A percentile compares a stretch with the other conserved stretches of the same genome.
Evolutionary conservation across 331 rosid species (phyloP).

Genomic region (Cydonia oblonga): DNA sequence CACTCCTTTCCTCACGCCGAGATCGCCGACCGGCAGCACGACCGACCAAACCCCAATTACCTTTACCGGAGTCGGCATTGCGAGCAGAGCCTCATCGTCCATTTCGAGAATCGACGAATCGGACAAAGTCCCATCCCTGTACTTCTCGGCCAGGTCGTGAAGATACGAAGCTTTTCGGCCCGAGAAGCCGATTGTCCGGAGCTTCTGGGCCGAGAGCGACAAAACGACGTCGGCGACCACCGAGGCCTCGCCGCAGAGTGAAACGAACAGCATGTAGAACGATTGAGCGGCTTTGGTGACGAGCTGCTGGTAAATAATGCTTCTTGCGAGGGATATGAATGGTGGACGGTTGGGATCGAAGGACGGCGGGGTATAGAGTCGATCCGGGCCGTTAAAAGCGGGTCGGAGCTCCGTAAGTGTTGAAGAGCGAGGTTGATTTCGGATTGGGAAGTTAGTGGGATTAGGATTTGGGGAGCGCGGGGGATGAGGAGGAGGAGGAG

Average conservation of each 20-base stretch:
- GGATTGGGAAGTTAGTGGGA: conserved; percentile 20
- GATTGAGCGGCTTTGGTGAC: conserved; percentile 48
- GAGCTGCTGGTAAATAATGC: conserved; percentile 70
- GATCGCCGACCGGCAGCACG: conserved; percentile 65
- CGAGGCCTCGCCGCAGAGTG: conserved; percentile 45
- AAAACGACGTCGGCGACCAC: conserved; percentile 35
- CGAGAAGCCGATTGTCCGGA: conserved; percentile 50
- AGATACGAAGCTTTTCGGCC: conserved; percentile 63
- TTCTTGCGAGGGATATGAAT: conserved; percentile 43
- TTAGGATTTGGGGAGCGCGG: conserved; percentile 7
- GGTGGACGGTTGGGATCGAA: conserved; percentile 32
- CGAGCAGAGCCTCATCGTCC: conserved; percentile 48
- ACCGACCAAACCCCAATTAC: conserved; percentile 87
- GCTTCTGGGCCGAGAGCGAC: conserved; percentile 29
- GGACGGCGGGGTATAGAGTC: conserved; percentile 33
- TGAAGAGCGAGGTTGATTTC: conserved; percentile 44
- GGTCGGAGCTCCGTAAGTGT: conserved; percentile 48
- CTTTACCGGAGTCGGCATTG: conserved; percentile 39
- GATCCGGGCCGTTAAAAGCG: conserved; percentile 30
- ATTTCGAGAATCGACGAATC: conserved; percentile 46
- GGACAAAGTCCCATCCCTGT: conserved; percentile 34
- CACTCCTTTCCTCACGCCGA: conserved; percentile 66
- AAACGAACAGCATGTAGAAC: conserved; percentile 44
- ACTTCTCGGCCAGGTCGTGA: conserved; percentile 53
- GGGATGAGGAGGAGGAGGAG: background rate